Base-by-base conservation (phyloP, 169 alveolate species). In the Eimeria praecox region DNA sequence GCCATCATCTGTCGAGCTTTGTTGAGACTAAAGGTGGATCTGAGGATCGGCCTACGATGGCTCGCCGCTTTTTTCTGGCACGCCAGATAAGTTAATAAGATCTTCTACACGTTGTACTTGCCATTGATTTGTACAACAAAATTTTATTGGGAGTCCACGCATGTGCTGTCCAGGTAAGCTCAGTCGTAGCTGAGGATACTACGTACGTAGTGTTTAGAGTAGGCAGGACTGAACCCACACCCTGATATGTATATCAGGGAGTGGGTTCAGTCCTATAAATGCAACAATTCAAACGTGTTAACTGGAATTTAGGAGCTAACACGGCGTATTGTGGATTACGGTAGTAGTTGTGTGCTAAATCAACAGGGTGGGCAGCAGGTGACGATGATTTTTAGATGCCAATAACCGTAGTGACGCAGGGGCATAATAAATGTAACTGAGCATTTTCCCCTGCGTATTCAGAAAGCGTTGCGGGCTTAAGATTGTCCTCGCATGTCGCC, bases 401-500 rank as follows among this genome's bases (percentile, higher is more conserved):
- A 59, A 22, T 6, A 59, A 59, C n/a, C 4, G n/a, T 0, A 49
- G 12, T 16, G 24, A 33, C 9, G n/a, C 33, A 33, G 80, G 80
- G 33, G n/a, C 49, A 30, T 69, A 69, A 10, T 33, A 14, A 12
- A 33, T 33, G 80, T 42, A 46, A 22, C 22, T 22, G 22, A 77
- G n/a, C 54, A 35, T 6, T n/a, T 27, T 38, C 22, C 44, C 27
- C 38, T 12, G 40, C 64, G 10, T 46, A 24, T 27, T 77, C 59
- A 77, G 38, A 24, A 38, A 44, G 38, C 64, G 0, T 27, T 77
- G 87, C 62, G 59, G 59, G 20, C 24, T 42, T 40, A 16, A 44
- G 40, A 9, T 6, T 77, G 56, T 40, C 59, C 30, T 24, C 92
- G 78, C 92, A 86, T 35, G 78, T 86, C 92, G n/a, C 92, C 92